These are phyloP conservation scores for Talaromyces adpressus DNA, from an alignment of 495 filamentous ascomycete genomes.

Conservation along the genomic window DNA sequence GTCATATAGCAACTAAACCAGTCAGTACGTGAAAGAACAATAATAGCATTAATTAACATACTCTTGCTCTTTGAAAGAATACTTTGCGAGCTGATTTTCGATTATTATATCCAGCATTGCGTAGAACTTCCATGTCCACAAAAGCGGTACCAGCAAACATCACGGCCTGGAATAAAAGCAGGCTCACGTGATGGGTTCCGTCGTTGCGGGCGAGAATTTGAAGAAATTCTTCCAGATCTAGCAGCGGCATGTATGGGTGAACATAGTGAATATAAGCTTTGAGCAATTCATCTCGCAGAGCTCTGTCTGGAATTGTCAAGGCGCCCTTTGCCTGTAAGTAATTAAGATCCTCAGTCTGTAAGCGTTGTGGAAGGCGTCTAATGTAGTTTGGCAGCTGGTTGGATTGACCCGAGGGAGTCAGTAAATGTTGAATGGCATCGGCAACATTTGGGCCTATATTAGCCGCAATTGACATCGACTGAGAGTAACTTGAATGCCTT, in stretches of 20 bases:
- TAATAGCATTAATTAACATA: conserved; percentile 24
- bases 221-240: conserved; percentile 71
- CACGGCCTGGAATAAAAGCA: conserved; percentile 73
- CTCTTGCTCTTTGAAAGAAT: conserved; percentile 73
- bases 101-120: conserved; percentile 59
- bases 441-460: conserved; percentile 5
- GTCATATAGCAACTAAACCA: conserved; percentile 59
- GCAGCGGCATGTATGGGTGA: conserved; percentile 82
- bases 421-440: conserved; percentile 28
- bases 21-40: conserved; percentile 6
- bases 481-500: neutral
- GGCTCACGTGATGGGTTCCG: conserved; percentile 61
- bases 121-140: conserved; percentile 63
- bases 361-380: conserved; percentile 60
- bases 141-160: conserved; percentile 79
- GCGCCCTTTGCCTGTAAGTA: conserved; percentile 73
- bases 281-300: conserved; percentile 65
- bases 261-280: conserved; percentile 75
- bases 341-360: conserved; percentile 65
- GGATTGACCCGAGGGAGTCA: conserved; percentile 26
- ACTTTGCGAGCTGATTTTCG: conserved; percentile 68
- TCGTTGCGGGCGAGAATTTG: conserved; percentile 56
- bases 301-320: conserved; percentile 57
- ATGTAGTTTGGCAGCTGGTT: conserved; percentile 59
- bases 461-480: conserved; percentile 1